Conservation (phyloP, 2,329 filamentous ascomycete species). For the Coniochaeta sp. region DNA sequence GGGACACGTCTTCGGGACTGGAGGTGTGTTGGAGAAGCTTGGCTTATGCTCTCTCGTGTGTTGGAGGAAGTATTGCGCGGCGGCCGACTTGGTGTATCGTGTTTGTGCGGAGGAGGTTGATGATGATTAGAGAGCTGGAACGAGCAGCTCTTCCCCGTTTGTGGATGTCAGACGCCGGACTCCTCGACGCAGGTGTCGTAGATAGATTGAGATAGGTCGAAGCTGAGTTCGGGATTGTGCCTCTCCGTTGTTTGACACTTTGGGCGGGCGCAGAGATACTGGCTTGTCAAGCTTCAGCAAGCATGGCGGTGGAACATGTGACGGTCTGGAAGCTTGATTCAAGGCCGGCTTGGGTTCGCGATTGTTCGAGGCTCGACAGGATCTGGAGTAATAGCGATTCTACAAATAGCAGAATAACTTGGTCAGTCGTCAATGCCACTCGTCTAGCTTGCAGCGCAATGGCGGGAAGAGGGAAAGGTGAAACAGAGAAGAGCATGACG, state of each 20-base stretch:
- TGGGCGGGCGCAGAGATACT: not conserved
- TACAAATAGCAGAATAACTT: constrained; percentile 7
- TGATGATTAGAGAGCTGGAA: too few relatives aligned
- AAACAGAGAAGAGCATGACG: constrained; percentile 10
- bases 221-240: not conserved
- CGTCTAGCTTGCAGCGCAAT: not conserved
- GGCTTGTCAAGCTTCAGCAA: not conserved
- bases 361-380: not conserved
- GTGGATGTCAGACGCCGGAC: not conserved
- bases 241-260: not conserved
- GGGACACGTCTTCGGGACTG: constrained; percentile 9
- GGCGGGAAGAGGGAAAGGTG: constrained; percentile 8
- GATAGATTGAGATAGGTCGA: not conserved
- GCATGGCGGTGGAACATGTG: not conserved
- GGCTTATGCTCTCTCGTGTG: constrained; percentile 10
- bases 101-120: not conserved
- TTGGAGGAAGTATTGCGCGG: not conserved
- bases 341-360: too few relatives aligned
- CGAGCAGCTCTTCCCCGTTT: not conserved
- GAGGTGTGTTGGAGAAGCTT: constrained; percentile 8
- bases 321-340: not conserved
- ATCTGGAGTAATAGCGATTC: constrained; percentile 12
- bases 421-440: constrained; percentile 16
- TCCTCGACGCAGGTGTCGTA: not conserved
- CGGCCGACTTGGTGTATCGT: not conserved